A percentile compares a stretch with the other conserved stretches of the same genome.
Evolutionary conservation across 495 filamentous ascomycete species (phyloP).

Genomic region (Neurospora sublineolata): DNA sequence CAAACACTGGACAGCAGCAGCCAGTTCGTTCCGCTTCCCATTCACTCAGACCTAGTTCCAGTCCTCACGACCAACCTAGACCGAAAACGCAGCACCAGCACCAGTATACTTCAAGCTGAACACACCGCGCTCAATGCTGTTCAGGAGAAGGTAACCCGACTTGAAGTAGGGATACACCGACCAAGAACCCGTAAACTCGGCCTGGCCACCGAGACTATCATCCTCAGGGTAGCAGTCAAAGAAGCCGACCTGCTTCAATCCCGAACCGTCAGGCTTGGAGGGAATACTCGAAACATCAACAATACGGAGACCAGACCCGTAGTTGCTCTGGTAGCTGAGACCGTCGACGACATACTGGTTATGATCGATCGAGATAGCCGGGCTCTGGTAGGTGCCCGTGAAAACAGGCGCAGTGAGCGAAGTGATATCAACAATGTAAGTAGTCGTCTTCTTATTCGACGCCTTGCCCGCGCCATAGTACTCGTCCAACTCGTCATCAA

Average conservation of each 20-base stretch:
- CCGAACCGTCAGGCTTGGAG: slow-evolving; percentile 36
- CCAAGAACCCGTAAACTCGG: slow-evolving; percentile 50
- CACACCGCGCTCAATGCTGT: slow-evolving; percentile 48
- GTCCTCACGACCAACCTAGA: not conserved
- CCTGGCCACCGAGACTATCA: slow-evolving; percentile 36
- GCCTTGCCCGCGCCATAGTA: slow-evolving; percentile 34
- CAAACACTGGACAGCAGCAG: not conserved
- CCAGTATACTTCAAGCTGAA: slow-evolving; percentile 37
- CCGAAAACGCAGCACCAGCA: not conserved
- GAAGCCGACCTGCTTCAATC: slow-evolving; percentile 42
- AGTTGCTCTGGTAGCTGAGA: slow-evolving; percentile 46
- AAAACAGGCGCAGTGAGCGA: slow-evolving; percentile 35
- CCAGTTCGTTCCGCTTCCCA: not conserved
- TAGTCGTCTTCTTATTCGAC: slow-evolving; percentile 34
- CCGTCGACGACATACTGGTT: slow-evolving; percentile 48
- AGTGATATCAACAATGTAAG: slow-evolving; percentile 46
- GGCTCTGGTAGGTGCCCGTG: slow-evolving; percentile 42
- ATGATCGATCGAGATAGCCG: slow-evolving; percentile 43
- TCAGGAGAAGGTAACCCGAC: slow-evolving; percentile 45
- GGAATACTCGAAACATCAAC: slow-evolving; percentile 50
- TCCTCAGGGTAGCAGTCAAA: slow-evolving; percentile 53
- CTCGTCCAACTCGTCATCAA: slow-evolving; percentile 54
- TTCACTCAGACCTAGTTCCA: not conserved
- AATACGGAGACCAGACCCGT: slow-evolving; percentile 44
- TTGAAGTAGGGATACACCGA: slow-evolving; percentile 45